A percentile compares a stretch with the other conserved stretches of the same genome.
phyloP scores from a whole-genome alignment of 129 eudicot species.

The Flaveria bidentis region DNA sequence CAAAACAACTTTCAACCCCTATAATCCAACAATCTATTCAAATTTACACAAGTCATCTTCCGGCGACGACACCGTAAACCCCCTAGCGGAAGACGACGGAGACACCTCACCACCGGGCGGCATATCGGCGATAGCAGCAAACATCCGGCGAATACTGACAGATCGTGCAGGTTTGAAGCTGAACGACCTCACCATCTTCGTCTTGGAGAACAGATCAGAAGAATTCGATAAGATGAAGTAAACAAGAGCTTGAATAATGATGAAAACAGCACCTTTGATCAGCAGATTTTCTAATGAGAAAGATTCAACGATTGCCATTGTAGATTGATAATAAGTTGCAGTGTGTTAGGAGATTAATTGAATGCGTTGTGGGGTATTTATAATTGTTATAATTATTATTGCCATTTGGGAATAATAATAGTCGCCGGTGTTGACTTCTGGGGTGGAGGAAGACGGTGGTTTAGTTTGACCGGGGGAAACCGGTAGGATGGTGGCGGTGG shows the following conservation, averaged over 20 bases:
- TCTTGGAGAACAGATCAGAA: conserved; percentile 43
- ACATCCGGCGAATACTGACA: conserved; percentile 44
- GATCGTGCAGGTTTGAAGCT: conserved; percentile 54
- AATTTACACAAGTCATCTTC: conserved; percentile 25
- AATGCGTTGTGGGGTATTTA: conserved; percentile 20
- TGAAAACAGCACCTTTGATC: conserved; percentile 44
- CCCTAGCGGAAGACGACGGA: conserved; percentile 36
- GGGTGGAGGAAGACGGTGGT: conserved; percentile 25
- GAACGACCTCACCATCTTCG: conserved; percentile 44
- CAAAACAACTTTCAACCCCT: too few relatives aligned
- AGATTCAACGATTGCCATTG: conserved; percentile 12
- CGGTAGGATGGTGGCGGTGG: neutral
- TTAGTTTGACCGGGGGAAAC: conserved; percentile 23
- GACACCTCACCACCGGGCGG: conserved; percentile 45
- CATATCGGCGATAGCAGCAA: conserved; percentile 50
- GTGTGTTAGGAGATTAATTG: neutral
- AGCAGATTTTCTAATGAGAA: conserved; percentile 28
- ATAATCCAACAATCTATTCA: conserved; percentile 20
- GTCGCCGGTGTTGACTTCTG: conserved; percentile 12
- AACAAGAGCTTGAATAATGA: conserved; percentile 55
- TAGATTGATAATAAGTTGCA: neutral
- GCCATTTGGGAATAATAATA: neutral
- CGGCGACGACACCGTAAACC: conserved; percentile 25
- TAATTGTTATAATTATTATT: neutral
- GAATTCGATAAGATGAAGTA: conserved; percentile 50